Base-by-base conservation (phyloP, 2,329 filamentous ascomycete species). In the Biscogniauxia mediterranea region DNA sequence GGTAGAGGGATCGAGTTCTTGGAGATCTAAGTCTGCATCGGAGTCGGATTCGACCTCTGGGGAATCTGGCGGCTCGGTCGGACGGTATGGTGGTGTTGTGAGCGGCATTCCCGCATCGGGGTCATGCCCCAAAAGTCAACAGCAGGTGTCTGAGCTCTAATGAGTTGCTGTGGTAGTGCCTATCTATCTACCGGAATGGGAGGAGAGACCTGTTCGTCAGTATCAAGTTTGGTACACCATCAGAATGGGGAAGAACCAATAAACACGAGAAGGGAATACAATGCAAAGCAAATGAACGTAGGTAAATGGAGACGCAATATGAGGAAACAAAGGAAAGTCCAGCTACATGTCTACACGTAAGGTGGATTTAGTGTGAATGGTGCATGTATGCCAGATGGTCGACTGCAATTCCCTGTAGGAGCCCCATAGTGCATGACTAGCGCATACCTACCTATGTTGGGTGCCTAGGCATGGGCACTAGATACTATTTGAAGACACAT, bases 21-120 rank as follows among this genome's bases (percentile, higher is more conserved):
- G 84, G 68, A 92, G 83, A 70, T 93, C 89, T 70, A 95, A 81
- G 65, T 91, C 89, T 68, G 89, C 85, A 74, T 94, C 90, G 64
- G 89, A 91, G 74, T 93, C 90, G 73, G 88, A 91, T 73, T 93
- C 89, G 77, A 87, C 81, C 70, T 80, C 77, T 63, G 83, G 83
- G 62, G 84, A 86, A 77, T 89, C 86, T 76, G 87, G 87, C 71
- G 85, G 83, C 74, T 88, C 83, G 71, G 84, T 79, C 69, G 79
- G 76, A 71, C 79, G 80, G 74, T 82, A 80, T 38, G 79, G 74
- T 59, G 78, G 74, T 59, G 78, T 78, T 79, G 80, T 77, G 71
- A 81, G 75, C 82, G 84, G 82, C 85, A 87, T 75, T 85, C 75
- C 82, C 83, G 81, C 75, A 74, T 75, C 63, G 69, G 70, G 65